These are phyloP conservation scores for Globisporangium paddicum DNA, from an alignment of 352 stramenopile species.

Conservation along the genomic window DNA sequence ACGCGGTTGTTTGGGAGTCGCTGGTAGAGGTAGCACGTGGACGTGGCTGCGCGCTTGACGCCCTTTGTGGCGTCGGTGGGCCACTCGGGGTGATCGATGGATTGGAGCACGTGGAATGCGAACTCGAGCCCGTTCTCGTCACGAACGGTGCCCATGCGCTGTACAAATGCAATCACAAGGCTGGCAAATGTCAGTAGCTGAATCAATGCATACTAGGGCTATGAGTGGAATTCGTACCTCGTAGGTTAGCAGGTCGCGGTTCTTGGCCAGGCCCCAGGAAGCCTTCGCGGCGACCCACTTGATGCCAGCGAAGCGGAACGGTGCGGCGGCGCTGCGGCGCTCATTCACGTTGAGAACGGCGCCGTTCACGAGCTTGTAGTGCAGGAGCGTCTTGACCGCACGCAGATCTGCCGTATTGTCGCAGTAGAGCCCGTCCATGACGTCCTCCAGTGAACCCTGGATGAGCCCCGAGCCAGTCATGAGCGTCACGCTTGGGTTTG, in stretches of 20 bases:
- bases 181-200: too few species aligned
- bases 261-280: constrained; percentile 22
- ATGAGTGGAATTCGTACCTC: constrained; percentile 22
- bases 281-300: constrained; percentile 34
- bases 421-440: constrained; percentile 44
- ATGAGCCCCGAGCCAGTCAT: constrained; percentile 10
- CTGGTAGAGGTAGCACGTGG: constrained; percentile 37
- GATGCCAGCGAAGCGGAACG: constrained; percentile 39
- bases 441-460: constrained; percentile 15
- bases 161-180: background rate
- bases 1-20: constrained; percentile 19
- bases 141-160: constrained; percentile 24
- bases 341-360: constrained; percentile 27
- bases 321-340: constrained; percentile 20
- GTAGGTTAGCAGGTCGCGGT: constrained; percentile 38
- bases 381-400: constrained; percentile 23
- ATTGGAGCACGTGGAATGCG: constrained; percentile 40
- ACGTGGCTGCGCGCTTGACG: constrained; percentile 27
- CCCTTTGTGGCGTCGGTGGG: constrained; percentile 25
- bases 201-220: too few species aligned
- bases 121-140: constrained; percentile 29
- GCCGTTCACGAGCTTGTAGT: constrained; percentile 27
- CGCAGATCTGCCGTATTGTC: constrained; percentile 29
- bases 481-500: background rate
- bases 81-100: constrained; percentile 39